Evolutionary conservation across 2,329 filamentous ascomycete genomes (phyloP), one percentile per base, ranked within the genome.

Genomic region (Botrytis galanthina): DNA sequence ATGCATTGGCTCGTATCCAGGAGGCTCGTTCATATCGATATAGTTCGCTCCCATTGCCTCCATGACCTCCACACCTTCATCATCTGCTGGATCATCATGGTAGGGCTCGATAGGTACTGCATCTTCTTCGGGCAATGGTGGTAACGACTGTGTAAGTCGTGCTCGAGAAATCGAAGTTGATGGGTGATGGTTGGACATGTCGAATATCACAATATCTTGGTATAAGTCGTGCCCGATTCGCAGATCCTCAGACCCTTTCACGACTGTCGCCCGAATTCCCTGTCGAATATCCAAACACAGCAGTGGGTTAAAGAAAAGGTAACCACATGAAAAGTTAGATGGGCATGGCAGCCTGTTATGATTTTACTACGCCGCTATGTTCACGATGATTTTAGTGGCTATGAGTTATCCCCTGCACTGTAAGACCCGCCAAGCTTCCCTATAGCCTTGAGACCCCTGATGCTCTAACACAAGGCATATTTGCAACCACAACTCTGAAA

Each of bases 1-100:
- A 74, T 78, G 77, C 79, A 80, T 80, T 3, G 79, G 78, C 68
- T 78, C 76, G 60, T 80, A 80, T 46, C 71, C 73, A 22, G 79
- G 79, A 66, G 79, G 79, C 59, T 73, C 59, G 26, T 48, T 69
- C 32, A 59, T 39, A 60, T 69, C 44, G 39, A 35, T 20, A 69
- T 61, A 61, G 59, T 18, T 35, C 46, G 39, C 44, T 48, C 42
- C 66, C 48, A 61, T n/a, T 51, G 32, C 26, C 63, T 68, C 64
- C 62, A 37, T 26, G 12, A 44, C 61, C 48, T 62, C 46, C 26
- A 26, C 73, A 16, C 74, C 73, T 37, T 74, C 74, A 20, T 76
- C 75, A 5, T 74, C 75, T 57, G 73, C 74, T 18, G 78, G 77
- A 69, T 79, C 76, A 72, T 80, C 78, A 67, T 72, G 77, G 61